phyloP scores from a whole-genome alignment of 2,329 filamentous ascomycete genomes.

The Talaromyces atroroseus region DNA sequence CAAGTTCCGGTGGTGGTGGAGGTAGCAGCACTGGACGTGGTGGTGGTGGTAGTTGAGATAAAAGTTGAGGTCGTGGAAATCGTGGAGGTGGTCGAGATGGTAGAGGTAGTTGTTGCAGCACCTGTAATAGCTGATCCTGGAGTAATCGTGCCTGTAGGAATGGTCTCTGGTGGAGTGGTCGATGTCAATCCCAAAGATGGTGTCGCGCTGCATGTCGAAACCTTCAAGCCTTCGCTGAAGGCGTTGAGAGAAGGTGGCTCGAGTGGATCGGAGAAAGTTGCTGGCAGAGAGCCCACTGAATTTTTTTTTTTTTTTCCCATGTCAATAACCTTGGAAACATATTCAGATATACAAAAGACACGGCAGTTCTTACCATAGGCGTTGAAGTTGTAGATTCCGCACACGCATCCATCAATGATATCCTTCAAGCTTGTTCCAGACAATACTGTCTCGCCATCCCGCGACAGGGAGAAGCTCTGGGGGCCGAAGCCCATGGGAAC shows the following conservation, averaged over 20 bases:
- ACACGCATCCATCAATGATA: slow-evolving; percentile 46
- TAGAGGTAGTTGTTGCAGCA: not conserved
- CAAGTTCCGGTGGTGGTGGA: slow-evolving; percentile 15
- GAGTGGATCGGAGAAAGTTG: slow-evolving; percentile 26
- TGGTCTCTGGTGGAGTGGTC: not conserved
- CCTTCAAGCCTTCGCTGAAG: slow-evolving; percentile 25
- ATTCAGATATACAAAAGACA: not conserved
- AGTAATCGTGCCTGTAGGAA: not conserved
- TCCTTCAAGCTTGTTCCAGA: slow-evolving; percentile 47
- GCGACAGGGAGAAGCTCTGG: slow-evolving; percentile 44
- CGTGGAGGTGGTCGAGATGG: not conserved
- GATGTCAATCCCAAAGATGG: slow-evolving; percentile 29
- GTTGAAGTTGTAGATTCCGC: slow-evolving; percentile 41
- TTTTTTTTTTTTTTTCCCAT: too few species aligned
- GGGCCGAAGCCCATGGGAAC: slow-evolving; percentile 45
- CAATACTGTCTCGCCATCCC: slow-evolving; percentile 39
- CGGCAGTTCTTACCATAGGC: slow-evolving; percentile 28
- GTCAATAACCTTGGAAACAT: not conserved
- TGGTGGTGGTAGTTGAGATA: not conserved
- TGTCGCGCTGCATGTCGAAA: slow-evolving; percentile 11
- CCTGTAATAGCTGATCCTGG: not conserved
- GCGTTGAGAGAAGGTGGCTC: slow-evolving; percentile 26
- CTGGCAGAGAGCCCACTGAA: not conserved
- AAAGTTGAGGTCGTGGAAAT: not conserved
- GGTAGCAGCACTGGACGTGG: too few species aligned